Conservation (phyloP, 2,329 filamentous ascomycete species). For the Apiospora sp. region DNA sequence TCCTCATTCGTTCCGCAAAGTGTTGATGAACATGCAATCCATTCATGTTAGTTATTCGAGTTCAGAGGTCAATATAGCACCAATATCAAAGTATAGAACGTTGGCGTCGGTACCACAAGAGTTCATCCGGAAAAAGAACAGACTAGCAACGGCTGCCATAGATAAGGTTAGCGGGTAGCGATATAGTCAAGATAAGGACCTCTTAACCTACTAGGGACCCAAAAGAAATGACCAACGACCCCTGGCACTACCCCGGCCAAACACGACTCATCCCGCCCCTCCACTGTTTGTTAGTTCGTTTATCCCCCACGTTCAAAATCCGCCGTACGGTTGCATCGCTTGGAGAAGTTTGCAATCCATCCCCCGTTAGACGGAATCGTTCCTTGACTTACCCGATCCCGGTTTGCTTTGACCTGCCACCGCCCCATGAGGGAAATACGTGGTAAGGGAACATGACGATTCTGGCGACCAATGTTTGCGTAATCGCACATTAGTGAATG, state of each 20-base stretch:
- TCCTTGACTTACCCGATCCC: background rate
- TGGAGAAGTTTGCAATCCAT: background rate
- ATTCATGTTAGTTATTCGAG: background rate
- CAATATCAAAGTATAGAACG: too few species aligned
- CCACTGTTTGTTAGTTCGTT: background rate
- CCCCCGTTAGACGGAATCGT: background rate
- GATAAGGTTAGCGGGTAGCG: slow-evolving; percentile 10
- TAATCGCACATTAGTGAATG: background rate
- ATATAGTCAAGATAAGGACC: background rate
- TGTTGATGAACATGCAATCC: background rate
- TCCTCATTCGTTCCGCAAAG: background rate
- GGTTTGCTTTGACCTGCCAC: background rate
- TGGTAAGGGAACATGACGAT: background rate
- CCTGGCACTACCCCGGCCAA: background rate
- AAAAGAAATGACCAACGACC: background rate
- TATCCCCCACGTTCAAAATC: background rate
- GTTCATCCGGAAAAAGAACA: background rate
- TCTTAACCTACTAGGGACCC: background rate
- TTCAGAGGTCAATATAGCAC: too few species aligned
- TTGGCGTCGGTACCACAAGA: background rate
- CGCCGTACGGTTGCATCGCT: background rate
- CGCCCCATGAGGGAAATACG: background rate
- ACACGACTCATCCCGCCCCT: slow-evolving; percentile 1
- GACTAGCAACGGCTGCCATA: background rate
- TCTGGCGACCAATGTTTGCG: background rate